Conservation (phyloP, 495 filamentous ascomycete species). For the Penicillium goetzii region DNA sequence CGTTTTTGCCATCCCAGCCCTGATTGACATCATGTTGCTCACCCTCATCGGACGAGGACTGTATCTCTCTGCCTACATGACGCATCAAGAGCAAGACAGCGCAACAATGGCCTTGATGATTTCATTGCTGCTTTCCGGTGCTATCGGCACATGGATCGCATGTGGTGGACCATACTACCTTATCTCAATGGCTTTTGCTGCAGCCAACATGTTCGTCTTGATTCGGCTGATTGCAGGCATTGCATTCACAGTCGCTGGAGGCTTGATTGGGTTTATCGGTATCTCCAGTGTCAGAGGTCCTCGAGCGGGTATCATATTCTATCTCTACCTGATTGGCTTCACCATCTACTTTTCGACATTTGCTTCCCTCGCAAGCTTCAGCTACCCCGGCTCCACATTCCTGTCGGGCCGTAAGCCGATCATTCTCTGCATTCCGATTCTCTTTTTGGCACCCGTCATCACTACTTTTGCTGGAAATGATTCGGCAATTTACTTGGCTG, state of each 20-base stretch:
- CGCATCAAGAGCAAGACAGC: constrained; percentile 49
- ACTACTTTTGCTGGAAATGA: constrained; percentile 53
- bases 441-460: constrained; percentile 52
- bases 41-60: constrained; percentile 61
- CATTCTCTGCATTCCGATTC: constrained; percentile 48
- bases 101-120: constrained; percentile 62
- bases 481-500: constrained; percentile 50
- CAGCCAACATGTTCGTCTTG: constrained; percentile 63
- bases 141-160: constrained; percentile 62
- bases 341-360: constrained; percentile 56
- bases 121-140: constrained; percentile 58
- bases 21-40: constrained; percentile 62
- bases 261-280: constrained; percentile 54
- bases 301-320: constrained; percentile 51
- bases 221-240: constrained; percentile 62
- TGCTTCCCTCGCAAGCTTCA: constrained; percentile 59
- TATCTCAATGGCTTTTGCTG: constrained; percentile 61
- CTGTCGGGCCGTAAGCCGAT: constrained; percentile 53
- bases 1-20: constrained; percentile 63
- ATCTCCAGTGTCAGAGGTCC: constrained; percentile 45
- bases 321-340: constrained; percentile 52
- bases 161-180: constrained; percentile 64
- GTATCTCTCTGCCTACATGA: constrained; percentile 61
- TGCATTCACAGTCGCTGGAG: constrained; percentile 53
- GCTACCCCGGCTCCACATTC: constrained; percentile 57